phyloP scores from a whole-genome alignment of 768 basidiomycete genomes.

The Phylloporus sp. region DNA sequence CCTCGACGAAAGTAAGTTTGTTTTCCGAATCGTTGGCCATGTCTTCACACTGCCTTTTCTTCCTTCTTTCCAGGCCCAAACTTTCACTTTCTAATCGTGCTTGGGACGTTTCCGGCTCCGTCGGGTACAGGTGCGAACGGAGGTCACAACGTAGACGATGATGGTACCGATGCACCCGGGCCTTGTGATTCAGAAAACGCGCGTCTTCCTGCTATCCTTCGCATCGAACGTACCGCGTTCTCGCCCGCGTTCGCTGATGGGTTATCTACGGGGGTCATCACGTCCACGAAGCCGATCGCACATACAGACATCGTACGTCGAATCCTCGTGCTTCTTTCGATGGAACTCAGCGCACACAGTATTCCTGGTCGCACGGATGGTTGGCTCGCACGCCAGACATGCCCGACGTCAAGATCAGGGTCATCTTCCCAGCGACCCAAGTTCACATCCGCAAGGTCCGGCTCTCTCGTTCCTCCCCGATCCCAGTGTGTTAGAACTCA shows the following conservation, averaged over 20 bases:
- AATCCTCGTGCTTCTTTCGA: background rate
- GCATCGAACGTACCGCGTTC: conserved; percentile 72
- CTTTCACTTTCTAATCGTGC: conserved; percentile 56
- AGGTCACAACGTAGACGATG: too few species aligned
- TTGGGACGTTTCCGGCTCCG: conserved; percentile 53
- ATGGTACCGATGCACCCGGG: background rate
- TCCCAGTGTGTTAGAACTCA: background rate
- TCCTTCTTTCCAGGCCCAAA: conserved; percentile 43
- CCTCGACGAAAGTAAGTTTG: conserved; percentile 44
- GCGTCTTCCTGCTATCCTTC: conserved; percentile 58
- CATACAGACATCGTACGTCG: conserved; percentile 62
- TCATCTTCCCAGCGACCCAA: conserved; percentile 86
- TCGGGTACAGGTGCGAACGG: too few species aligned
- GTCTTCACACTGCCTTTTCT: background rate
- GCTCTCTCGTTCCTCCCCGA: too few species aligned
- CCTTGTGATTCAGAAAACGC: too few species aligned
- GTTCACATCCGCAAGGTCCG: conserved; percentile 80
- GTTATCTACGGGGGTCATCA: conserved; percentile 38
- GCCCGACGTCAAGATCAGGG: conserved; percentile 76
- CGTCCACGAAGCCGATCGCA: conserved; percentile 45
- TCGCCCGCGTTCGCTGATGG: conserved; percentile 33
- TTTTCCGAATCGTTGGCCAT: background rate
- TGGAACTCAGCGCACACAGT: conserved; percentile 47
- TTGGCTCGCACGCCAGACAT: conserved; percentile 33
- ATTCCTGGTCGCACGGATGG: conserved; percentile 79